Conservation (phyloP, 2,329 filamentous ascomycete species). For the Diaporthe aspalathi region DNA sequence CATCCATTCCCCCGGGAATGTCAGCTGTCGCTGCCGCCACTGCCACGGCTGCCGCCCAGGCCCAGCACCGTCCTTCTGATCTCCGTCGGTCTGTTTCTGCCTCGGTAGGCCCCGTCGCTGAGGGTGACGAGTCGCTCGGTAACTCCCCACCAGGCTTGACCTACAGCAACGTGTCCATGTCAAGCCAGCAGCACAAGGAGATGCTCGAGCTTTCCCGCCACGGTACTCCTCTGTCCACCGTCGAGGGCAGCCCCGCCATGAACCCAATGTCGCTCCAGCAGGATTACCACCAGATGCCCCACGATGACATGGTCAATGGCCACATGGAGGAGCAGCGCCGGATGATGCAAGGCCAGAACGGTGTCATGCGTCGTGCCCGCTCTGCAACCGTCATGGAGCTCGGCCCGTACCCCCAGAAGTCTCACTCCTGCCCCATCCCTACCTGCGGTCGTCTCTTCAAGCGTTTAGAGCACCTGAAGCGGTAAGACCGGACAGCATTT, state of each 20-base stretch:
- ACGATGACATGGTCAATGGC: conserved; percentile 71
- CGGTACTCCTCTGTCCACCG: conserved; percentile 86
- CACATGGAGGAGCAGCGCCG: conserved; percentile 72
- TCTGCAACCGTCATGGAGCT: conserved; percentile 98
- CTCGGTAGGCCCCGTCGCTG: conserved; percentile 84
- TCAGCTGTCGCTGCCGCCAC: conserved; percentile 75
- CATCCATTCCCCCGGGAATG: conserved; percentile 87
- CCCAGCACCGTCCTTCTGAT: conserved; percentile 81
- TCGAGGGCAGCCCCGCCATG: conserved; percentile 84
- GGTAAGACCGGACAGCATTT: conserved; percentile 73
- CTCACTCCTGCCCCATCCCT: conserved; percentile 98
- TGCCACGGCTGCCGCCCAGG: conserved; percentile 57
- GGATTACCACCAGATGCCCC: conserved; percentile 72
- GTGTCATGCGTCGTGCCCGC: conserved; percentile 87
- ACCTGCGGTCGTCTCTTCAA: conserved; percentile 98
- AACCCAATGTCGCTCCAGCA: conserved; percentile 78
- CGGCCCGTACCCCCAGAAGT: conserved; percentile 96
- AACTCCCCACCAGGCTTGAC: conserved; percentile 83
- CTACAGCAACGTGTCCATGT: conserved; percentile 76
- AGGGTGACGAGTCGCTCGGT: conserved; percentile 81
- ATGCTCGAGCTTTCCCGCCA: conserved; percentile 86
- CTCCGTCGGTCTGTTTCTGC: conserved; percentile 89
- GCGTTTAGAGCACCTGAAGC: conserved; percentile 98
- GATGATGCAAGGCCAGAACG: conserved; percentile 77
- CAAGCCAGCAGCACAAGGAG: conserved; percentile 80